These are phyloP conservation scores for Wickerhamiella spandovensis DNA, from an alignment of 805 yeast species.

Conservation along the genomic window DNA sequence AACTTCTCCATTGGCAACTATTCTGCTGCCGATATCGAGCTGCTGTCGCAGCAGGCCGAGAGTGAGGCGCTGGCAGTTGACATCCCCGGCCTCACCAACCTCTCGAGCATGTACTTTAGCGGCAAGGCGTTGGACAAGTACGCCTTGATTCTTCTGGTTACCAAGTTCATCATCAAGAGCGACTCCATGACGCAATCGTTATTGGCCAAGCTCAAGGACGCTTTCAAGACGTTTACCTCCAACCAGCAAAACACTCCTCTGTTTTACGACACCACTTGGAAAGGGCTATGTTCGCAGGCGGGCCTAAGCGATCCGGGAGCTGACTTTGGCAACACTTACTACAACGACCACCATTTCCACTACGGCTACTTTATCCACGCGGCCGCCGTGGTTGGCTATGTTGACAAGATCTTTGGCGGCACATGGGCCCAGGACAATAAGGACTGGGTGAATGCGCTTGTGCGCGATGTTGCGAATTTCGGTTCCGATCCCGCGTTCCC, in stretches of 20 bases:
- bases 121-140: constrained; percentile 84
- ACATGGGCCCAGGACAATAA: constrained; percentile 36
- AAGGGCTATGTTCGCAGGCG: constrained; percentile 24
- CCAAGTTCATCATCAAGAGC: constrained; percentile 52
- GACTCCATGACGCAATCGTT: constrained; percentile 35
- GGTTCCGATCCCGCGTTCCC: constrained; percentile 47
- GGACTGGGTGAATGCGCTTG: constrained; percentile 46
- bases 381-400: constrained; percentile 63
- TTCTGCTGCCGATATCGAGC: constrained; percentile 27
- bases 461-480: constrained; percentile 52
- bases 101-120: constrained; percentile 80
- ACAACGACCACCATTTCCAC: constrained; percentile 82
- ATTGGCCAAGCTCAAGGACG: constrained; percentile 46
- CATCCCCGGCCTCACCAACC: constrained; percentile 39
- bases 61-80: constrained; percentile 38
- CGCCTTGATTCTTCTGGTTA: constrained; percentile 69
- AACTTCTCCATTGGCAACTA: constrained; percentile 30
- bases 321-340: constrained; percentile 68
- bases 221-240: constrained; percentile 52
- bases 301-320: constrained; percentile 30
- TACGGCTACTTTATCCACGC: constrained; percentile 75
- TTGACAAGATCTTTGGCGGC: constrained; percentile 38
- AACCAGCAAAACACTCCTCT: constrained; percentile 65
- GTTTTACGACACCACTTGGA: constrained; percentile 62
- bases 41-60: constrained; percentile 35